Conservation (phyloP, 2,329 filamentous ascomycete species). For the Curvularia eragrostidis region DNA sequence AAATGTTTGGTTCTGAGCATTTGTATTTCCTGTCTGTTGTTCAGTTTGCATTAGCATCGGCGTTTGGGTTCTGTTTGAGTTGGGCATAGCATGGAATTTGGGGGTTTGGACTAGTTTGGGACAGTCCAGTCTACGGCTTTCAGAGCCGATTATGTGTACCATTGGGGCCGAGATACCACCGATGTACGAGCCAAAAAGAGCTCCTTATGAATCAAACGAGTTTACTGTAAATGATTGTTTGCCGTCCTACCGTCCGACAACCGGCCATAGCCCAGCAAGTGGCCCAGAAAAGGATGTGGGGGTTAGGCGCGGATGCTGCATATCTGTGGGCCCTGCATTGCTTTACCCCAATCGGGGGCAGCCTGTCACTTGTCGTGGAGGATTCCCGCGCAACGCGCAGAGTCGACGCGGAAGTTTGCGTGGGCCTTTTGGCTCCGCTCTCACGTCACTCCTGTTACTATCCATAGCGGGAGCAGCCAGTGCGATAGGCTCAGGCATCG, state of each 20-base stretch:
- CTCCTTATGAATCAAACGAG: conserved; percentile 20
- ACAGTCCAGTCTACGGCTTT: conserved; percentile 11
- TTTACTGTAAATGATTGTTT: too few relatives aligned
- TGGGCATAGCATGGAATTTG: conserved; percentile 46
- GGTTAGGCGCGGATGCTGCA: neutral
- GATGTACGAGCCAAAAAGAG: conserved; percentile 21
- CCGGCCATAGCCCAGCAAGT: neutral
- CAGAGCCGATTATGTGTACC: conserved; percentile 17
- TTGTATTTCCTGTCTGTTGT: conserved; percentile 1
- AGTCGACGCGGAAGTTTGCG: neutral
- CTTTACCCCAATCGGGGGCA: neutral
- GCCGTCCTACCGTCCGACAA: neutral
- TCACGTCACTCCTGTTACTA: conserved; percentile 17
- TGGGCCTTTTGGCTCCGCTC: conserved; percentile 9
- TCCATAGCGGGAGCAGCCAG: conserved; percentile 9
- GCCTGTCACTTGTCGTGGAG: conserved; percentile 7
- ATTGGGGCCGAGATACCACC: conserved; percentile 35
- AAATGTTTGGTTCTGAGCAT: conserved; percentile 12
- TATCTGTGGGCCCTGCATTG: neutral
- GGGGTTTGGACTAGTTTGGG: conserved; percentile 18
- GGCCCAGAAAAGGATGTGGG: neutral
- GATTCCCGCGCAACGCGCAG: conserved; percentile 3
- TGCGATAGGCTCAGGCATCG: conserved; percentile 28
- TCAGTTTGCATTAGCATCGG: conserved; percentile 27
- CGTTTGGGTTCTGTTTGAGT: conserved; percentile 1